Percentiles rank a stretch among this genome's conserved stretches.
These are phyloP conservation scores for Tolypocladium inflatum DNA, from an alignment of 2,329 filamentous ascomycete genomes.

Conservation along the genomic window DNA sequence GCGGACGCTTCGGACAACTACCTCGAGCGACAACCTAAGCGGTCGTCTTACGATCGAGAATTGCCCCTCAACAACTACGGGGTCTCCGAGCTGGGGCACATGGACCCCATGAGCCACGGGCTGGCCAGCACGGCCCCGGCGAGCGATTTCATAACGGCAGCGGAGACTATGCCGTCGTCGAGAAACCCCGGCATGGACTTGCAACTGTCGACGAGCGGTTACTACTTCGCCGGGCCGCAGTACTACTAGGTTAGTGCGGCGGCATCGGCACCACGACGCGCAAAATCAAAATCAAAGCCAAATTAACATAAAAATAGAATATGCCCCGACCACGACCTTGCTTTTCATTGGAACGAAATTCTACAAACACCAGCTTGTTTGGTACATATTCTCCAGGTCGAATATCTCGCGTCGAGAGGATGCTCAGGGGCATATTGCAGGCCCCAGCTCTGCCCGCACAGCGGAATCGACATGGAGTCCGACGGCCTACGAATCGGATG, in stretches of 20 bases:
- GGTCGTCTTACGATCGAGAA: constrained; percentile 10
- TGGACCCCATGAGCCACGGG: constrained; percentile 5
- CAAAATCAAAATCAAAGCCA: background rate
- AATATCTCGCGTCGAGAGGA: background rate
- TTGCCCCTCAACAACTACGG: constrained; percentile 8
- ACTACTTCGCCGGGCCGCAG: constrained; percentile 9
- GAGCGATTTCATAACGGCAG: constrained; percentile 2
- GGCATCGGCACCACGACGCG: background rate
- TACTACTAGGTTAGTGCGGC: constrained; percentile 4
- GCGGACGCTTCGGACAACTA: constrained; percentile 9
- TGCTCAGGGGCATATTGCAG: background rate
- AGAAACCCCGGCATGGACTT: constrained; percentile 6
- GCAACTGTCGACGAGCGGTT: constrained; percentile 7
- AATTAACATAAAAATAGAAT: background rate
- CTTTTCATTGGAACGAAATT: background rate
- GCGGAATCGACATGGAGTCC: background rate
- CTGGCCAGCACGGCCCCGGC: constrained; percentile 5
- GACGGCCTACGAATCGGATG: background rate
- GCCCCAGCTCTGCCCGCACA: background rate
- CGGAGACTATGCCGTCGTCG: constrained; percentile 7
- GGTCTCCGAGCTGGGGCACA: constrained; percentile 7
- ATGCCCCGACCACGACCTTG: background rate
- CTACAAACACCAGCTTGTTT: background rate
- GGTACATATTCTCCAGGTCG: background rate
- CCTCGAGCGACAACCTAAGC: constrained; percentile 10